These are phyloP conservation scores for Moesziomyces aphidis DNA, from an alignment of 1,284 basidiomycete species.

Conservation along the genomic window DNA sequence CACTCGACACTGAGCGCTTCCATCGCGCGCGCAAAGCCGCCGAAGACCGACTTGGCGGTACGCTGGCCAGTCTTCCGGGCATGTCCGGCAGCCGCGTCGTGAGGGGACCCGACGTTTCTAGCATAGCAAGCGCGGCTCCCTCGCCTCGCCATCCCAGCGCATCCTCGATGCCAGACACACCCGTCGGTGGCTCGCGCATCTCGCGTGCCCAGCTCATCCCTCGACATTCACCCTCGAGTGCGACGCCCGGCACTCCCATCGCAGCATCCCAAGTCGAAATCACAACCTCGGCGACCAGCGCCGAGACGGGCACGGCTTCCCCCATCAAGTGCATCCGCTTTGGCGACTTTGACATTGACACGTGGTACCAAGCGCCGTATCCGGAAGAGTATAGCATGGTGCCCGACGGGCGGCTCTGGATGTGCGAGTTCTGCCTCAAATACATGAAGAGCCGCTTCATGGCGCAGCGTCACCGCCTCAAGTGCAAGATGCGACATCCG, in stretches of 20 bases:
- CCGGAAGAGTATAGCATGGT: conserved; percentile 96
- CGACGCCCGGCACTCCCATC: conserved; percentile 20
- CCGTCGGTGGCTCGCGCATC: conserved; percentile 26
- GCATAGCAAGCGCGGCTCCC: conserved; percentile 4
- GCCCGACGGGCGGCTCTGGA: conserved; percentile 91
- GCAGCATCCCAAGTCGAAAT: conserved; percentile 36
- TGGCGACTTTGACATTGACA: conserved; percentile 93
- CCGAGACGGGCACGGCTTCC: conserved; percentile 58
- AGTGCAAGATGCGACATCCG: conserved; percentile 93
- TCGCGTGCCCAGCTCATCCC: conserved; percentile 29
- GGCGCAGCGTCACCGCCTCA: conserved; percentile 82
- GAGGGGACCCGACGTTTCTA: conserved; percentile 6
- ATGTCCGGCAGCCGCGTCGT: conserved; percentile 27
- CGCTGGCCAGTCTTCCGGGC: conserved; percentile 41
- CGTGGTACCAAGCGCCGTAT: conserved; percentile 99
- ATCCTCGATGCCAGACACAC: conserved; percentile 12
- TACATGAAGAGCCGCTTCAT: conserved; percentile 97
- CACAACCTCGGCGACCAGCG: conserved; percentile 42
- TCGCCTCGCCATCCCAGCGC: conserved; percentile 23
- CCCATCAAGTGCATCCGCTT: conserved; percentile 78
- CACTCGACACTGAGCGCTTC: conserved; percentile 80
- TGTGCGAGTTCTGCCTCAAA: conserved; percentile 98
- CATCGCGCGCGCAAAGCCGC: conserved; percentile 78
- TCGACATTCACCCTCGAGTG: conserved; percentile 19
- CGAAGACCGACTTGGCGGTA: conserved; percentile 73